phyloP scores from a whole-genome alignment of 225 moss, liverwort and hornwort genomes.

The Physcomitrium patens region DNA sequence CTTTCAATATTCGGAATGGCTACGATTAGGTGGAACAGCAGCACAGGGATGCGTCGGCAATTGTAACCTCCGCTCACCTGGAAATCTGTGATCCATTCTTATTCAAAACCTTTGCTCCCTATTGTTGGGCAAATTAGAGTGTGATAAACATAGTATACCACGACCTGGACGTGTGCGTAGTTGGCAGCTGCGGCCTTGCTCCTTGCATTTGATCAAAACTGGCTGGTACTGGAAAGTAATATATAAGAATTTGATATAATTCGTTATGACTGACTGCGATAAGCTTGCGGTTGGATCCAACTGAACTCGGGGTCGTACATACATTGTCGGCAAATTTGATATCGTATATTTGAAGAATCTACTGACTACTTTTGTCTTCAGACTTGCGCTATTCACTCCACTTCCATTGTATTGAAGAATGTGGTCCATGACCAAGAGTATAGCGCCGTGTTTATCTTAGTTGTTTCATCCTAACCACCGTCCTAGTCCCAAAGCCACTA shows the following conservation, averaged over 20 bases:
- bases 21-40: too few relatives aligned
- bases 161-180: conserved; percentile 11
- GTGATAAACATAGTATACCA: neutral
- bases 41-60: too few relatives aligned
- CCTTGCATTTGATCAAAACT: conserved; percentile 2
- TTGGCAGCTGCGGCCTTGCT: neutral
- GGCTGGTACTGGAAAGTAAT: neutral
- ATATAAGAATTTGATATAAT: neutral
- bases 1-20: too few relatives aligned
- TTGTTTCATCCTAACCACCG: neutral
- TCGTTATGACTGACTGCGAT: conserved; percentile 10
- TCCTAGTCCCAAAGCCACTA: neutral
- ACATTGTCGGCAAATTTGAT: neutral
- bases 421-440: too few relatives aligned
- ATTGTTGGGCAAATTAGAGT: neutral
- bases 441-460: neutral
- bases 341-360: neutral
- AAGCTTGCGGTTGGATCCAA: neutral
- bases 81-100: too few relatives aligned
- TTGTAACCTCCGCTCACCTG: too few relatives aligned
- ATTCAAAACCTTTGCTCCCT: neutral
- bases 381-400: neutral
- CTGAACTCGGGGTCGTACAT: conserved; percentile 11
- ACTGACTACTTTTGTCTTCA: neutral
- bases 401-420: too few relatives aligned